phyloP scores from a whole-genome alignment of 768 basidiomycete genomes.

The Agaricus blazei region DNA sequence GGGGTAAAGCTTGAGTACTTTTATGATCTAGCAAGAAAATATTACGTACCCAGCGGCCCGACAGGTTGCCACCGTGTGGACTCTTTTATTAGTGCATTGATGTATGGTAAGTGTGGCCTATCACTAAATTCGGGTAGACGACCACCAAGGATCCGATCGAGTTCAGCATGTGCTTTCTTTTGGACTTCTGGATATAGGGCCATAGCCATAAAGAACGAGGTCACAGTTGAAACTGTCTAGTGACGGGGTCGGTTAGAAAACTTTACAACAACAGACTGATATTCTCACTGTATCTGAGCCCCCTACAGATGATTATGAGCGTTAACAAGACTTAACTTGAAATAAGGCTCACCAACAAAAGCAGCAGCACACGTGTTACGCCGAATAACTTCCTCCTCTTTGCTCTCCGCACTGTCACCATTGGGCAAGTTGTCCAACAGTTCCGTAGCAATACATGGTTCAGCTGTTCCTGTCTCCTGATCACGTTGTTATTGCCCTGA shows the following conservation, averaged over 20 bases:
- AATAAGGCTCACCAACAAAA: slow-evolving; percentile 1
- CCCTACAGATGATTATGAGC: neutral
- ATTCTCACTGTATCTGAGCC: slow-evolving; percentile 11
- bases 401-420: neutral
- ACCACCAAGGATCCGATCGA: slow-evolving; percentile 14
- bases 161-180: slow-evolving; percentile 11
- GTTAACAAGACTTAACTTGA: neutral
- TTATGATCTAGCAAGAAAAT: neutral
- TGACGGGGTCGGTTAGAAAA: neutral
- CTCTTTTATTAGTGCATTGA: slow-evolving; percentile 31
- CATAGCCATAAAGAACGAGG: slow-evolving; percentile 16
- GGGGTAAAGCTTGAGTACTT: no score
- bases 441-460: slow-evolving; percentile 7
- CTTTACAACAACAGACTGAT: neutral
- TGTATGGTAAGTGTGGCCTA: slow-evolving; percentile 23
- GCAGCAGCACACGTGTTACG: slow-evolving; percentile 1
- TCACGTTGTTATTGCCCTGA: neutral
- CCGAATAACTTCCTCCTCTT: slow-evolving; percentile 1
- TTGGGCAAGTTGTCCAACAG: slow-evolving; percentile 4
- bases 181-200: slow-evolving; percentile 13
- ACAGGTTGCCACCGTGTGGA: slow-evolving; percentile 27
- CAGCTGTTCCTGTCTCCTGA: neutral
- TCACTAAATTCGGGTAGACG: slow-evolving; percentile 27
- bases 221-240: slow-evolving; percentile 13
- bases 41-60: slow-evolving; percentile 18